phyloP scores from a whole-genome alignment of 768 basidiomycete genomes.

The Xerocomellus chrysenteron region DNA sequence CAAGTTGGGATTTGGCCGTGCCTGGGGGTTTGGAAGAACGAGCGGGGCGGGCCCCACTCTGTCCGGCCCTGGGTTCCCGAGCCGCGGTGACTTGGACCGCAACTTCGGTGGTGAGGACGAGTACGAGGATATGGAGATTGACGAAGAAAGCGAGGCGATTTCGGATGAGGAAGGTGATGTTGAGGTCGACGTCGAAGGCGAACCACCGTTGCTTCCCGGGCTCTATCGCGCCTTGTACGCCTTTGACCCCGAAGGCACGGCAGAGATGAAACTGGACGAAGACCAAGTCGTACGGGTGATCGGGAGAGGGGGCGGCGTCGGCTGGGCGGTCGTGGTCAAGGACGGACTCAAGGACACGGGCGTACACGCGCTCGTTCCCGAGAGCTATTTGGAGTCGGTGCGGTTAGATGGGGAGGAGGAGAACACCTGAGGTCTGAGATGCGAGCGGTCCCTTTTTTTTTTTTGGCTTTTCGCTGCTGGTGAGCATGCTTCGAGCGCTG shows the following conservation, averaged over 20 bases:
- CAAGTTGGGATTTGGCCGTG: slow-evolving; percentile 43
- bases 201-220: slow-evolving; percentile 56
- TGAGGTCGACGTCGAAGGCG: slow-evolving; percentile 17
- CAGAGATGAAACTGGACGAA: slow-evolving; percentile 79
- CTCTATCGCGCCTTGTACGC: slow-evolving; percentile 75
- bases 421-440: slow-evolving; percentile 1
- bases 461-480: neutral
- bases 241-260: slow-evolving; percentile 77
- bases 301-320: slow-evolving; percentile 74
- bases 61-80: slow-evolving; percentile 30
- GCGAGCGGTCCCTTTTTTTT: neutral
- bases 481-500: slow-evolving; percentile 7
- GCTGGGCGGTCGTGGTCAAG: slow-evolving; percentile 73
- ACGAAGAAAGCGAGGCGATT: slow-evolving; percentile 36
- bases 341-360: slow-evolving; percentile 36
- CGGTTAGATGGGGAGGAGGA: slow-evolving; percentile 34
- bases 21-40: slow-evolving; percentile 33
- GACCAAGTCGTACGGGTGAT: slow-evolving; percentile 74
- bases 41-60: slow-evolving; percentile 3
- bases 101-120: slow-evolving; percentile 44
- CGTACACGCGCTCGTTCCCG: slow-evolving; percentile 72
- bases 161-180: slow-evolving; percentile 18
- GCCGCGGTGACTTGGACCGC: slow-evolving; percentile 43
- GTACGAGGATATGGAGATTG: slow-evolving; percentile 22
- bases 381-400: slow-evolving; percentile 69